phyloP scores from a whole-genome alignment of 1,284 basidiomycete genomes.

The Heimioporus retisporus region DNA sequence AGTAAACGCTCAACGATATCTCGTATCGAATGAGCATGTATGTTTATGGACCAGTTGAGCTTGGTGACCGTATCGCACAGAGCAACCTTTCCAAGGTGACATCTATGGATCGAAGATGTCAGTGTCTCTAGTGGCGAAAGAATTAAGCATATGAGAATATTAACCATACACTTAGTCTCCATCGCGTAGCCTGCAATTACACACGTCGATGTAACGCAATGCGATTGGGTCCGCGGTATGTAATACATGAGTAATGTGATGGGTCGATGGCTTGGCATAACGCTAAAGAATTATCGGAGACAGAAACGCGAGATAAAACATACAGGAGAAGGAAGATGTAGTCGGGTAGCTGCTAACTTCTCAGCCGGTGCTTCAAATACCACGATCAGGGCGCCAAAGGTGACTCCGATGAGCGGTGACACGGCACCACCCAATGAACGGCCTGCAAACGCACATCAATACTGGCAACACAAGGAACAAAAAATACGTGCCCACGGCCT shows the following conservation, averaged over 20 bases:
- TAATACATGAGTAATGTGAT: slow-evolving; percentile 74
- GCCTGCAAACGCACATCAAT: slow-evolving; percentile 45
- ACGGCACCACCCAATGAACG: slow-evolving; percentile 86
- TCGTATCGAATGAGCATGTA: slow-evolving; percentile 84
- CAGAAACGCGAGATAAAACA: slow-evolving; percentile 17
- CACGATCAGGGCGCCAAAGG: slow-evolving; percentile 88
- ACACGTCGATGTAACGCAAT: slow-evolving; percentile 65
- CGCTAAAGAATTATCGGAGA: neutral
- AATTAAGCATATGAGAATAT: neutral
- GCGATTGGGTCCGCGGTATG: slow-evolving; percentile 81
- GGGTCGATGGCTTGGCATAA: slow-evolving; percentile 57
- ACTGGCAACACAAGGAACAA: neutral
- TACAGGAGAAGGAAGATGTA: slow-evolving; percentile 79
- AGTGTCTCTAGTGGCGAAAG: neutral
- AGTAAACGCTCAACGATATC: slow-evolving; percentile 82
- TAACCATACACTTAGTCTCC: slow-evolving; percentile 58
- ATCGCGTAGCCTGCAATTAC: slow-evolving; percentile 70
- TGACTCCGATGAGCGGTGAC: slow-evolving; percentile 82
- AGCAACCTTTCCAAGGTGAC: slow-evolving; percentile 87
- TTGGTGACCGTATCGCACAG: slow-evolving; percentile 91
- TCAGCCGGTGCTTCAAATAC: slow-evolving; percentile 89
- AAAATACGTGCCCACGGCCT: slow-evolving; percentile 65
- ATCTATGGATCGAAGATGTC: slow-evolving; percentile 52
- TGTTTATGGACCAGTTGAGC: slow-evolving; percentile 84
- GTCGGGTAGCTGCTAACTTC: slow-evolving; percentile 74